These are phyloP conservation scores for Malassezia obtusa DNA, from an alignment of 1,284 basidiomycete species.

Conservation along the genomic window DNA sequence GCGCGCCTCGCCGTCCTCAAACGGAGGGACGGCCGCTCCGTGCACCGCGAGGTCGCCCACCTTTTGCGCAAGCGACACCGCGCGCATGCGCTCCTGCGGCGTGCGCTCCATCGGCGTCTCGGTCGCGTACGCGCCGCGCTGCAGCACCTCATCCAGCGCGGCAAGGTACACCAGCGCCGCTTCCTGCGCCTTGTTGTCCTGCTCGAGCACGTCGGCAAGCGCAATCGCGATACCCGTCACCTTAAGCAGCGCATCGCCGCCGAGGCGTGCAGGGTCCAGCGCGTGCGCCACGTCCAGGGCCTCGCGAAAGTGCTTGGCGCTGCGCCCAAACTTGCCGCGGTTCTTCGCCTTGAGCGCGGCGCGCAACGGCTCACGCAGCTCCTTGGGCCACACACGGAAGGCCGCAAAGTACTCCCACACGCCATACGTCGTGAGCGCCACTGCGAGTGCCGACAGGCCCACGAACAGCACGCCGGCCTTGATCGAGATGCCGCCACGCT, in stretches of 20 bases:
- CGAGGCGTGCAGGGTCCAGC: slow-evolving; percentile 14
- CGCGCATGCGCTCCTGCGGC: slow-evolving; percentile 31
- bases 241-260: slow-evolving; percentile 35
- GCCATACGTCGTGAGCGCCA: slow-evolving; percentile 40
- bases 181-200: slow-evolving; percentile 22
- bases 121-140: slow-evolving; percentile 12
- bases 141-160: slow-evolving; percentile 31
- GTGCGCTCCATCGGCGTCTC: background rate
- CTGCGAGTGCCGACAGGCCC: slow-evolving; percentile 29
- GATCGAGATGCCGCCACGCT: background rate
- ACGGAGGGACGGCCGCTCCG: slow-evolving; percentile 18
- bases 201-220: slow-evolving; percentile 38
- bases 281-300: slow-evolving; percentile 27
- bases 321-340: slow-evolving; percentile 31
- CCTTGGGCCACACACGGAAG: slow-evolving; percentile 44
- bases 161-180: slow-evolving; percentile 30
- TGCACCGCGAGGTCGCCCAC: slow-evolving; percentile 32
- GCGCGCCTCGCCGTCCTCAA: slow-evolving; percentile 11
- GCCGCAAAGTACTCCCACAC: slow-evolving; percentile 42
- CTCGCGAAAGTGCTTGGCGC: slow-evolving; percentile 35
- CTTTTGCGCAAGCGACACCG: slow-evolving; percentile 37
- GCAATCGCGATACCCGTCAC: slow-evolving; percentile 46
- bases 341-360: slow-evolving; percentile 41
- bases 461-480: slow-evolving; percentile 10
- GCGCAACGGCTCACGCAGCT: slow-evolving; percentile 41